Conservation (phyloP, 305 asterid species). For the Solanum hybrid region DNA sequence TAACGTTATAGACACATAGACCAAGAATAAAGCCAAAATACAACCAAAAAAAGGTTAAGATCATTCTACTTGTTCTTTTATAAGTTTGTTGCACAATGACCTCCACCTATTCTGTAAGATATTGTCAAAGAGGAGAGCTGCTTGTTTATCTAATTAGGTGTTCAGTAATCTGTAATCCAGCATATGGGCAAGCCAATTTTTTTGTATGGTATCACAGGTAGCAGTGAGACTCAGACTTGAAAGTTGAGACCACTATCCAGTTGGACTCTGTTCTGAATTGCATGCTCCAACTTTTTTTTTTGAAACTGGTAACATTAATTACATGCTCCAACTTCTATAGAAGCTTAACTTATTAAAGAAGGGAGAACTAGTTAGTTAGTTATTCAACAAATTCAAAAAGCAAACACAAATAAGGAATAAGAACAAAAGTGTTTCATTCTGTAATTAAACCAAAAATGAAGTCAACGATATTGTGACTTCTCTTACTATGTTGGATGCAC, state of each 20-base stretch:
- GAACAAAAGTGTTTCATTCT: not conserved
- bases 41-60: not conserved
- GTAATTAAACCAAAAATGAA: not conserved
- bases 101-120: not conserved
- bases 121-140: not conserved
- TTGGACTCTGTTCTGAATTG: not conserved
- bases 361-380: not conserved
- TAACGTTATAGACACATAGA: constrained; percentile 16
- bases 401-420: not conserved
- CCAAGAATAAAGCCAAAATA: not conserved
- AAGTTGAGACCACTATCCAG: not conserved
- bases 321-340: not conserved
- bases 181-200: not conserved
- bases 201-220: not conserved
- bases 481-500: not conserved
- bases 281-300: not conserved
- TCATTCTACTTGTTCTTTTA: not conserved
- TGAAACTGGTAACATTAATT: not conserved
- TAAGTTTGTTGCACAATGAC: not conserved
- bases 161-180: not conserved
- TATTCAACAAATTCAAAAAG: not conserved
- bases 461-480: not conserved
- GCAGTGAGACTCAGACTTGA: not conserved
- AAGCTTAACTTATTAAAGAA: not conserved
- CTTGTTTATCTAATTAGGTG: not conserved